These are phyloP conservation scores for Botrytis elliptica DNA, from an alignment of 2,329 filamentous ascomycete genomes.

Conservation along the genomic window DNA sequence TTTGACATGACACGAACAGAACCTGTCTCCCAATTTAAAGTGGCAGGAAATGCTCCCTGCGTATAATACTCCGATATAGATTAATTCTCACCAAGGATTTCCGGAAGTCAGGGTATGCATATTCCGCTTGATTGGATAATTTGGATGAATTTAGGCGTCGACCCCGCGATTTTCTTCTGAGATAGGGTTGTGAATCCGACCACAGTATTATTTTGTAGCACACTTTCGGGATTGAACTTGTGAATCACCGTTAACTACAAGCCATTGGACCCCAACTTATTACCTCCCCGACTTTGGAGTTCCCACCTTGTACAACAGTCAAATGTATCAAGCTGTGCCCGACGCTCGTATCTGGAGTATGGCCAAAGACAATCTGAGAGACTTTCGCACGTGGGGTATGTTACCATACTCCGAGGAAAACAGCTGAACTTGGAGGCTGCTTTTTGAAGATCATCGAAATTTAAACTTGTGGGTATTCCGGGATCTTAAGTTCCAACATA, in stretches of 20 bases:
- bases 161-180: conserved; percentile 4
- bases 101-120: conserved; percentile 2
- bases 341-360: background rate
- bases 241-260: background rate
- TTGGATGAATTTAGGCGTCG: background rate
- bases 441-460: background rate
- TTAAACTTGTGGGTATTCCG: background rate
- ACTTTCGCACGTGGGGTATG: background rate
- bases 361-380: background rate
- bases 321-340: background rate
- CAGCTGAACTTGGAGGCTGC: background rate
- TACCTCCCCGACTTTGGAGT: background rate
- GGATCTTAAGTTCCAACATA: background rate
- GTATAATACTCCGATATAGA: conserved; percentile 9
- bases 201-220: background rate
- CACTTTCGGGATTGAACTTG: background rate
- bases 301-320: background rate
- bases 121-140: background rate
- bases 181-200: background rate
- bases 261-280: background rate
- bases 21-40: background rate
- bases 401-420: background rate
- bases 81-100: background rate
- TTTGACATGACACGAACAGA: background rate
- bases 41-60: conserved; percentile 16